A percentile compares a stretch with the other conserved stretches of the same genome.
Conservation (phyloP, 2,329 filamentous ascomycete species). For the Aureobasidium sp. region DNA sequence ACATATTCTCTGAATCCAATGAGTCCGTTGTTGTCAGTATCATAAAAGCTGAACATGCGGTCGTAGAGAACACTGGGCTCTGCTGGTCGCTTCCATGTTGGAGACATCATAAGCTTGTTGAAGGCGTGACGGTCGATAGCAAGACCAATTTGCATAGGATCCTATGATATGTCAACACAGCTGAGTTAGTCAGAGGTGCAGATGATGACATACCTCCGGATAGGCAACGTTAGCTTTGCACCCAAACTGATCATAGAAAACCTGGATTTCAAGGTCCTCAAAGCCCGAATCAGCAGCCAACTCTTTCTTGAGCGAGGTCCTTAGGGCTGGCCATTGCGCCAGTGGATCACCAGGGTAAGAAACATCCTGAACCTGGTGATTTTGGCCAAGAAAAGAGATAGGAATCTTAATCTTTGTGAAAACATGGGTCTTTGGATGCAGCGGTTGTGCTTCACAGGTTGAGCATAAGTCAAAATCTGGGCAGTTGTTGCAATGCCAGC, state of each 20-base stretch:
- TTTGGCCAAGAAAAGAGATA: slow-evolving; percentile 69
- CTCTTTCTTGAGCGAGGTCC: slow-evolving; percentile 56
- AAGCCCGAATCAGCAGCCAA: slow-evolving; percentile 42
- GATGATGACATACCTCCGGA: slow-evolving; percentile 38
- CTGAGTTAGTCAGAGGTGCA: neutral
- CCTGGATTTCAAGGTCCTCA: slow-evolving; percentile 81
- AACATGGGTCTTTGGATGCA: slow-evolving; percentile 81
- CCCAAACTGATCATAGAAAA: slow-evolving; percentile 93
- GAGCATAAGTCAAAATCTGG: slow-evolving; percentile 94
- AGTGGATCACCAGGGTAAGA: slow-evolving; percentile 87
- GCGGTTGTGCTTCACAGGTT: slow-evolving; percentile 70
- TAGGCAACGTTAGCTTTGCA: slow-evolving; percentile 85
- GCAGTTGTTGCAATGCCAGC: slow-evolving; percentile 93
- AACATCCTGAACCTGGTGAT: slow-evolving; percentile 69
- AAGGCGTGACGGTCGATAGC: slow-evolving; percentile 92
- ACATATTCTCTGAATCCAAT: slow-evolving; percentile 93
- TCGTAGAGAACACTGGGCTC: slow-evolving; percentile 88
- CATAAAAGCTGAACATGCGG: slow-evolving; percentile 94
- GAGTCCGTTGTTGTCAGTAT: slow-evolving; percentile 77
- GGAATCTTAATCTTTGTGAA: slow-evolving; percentile 96
- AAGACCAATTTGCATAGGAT: slow-evolving; percentile 66
- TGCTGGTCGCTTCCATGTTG: slow-evolving; percentile 57
- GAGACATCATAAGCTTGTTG: slow-evolving; percentile 68
- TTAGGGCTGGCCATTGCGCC: slow-evolving; percentile 58
- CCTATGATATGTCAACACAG: slow-evolving; percentile 25